Conservation (phyloP, 768 basidiomycete species). For the Boletales sp. region DNA sequence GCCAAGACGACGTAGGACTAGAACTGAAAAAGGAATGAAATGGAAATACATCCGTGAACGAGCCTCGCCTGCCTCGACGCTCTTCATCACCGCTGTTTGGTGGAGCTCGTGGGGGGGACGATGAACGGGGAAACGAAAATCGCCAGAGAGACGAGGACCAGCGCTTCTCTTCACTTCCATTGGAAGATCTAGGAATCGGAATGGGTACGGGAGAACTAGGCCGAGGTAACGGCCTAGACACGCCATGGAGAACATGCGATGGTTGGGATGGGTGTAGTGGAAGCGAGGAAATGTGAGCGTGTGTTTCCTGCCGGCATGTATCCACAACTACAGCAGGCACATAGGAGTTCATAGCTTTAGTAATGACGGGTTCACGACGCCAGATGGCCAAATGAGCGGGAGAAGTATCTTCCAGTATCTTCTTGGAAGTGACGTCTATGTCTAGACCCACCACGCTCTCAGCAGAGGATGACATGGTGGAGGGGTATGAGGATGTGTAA, state of each 20-base stretch:
- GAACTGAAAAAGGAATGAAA: constrained; percentile 36
- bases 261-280: constrained; percentile 12
- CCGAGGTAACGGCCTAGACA: constrained; percentile 18
- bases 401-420: constrained; percentile 28
- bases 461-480: constrained; percentile 38
- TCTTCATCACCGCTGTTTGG: constrained; percentile 20
- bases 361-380: constrained; percentile 27
- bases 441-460: constrained; percentile 33
- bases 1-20: constrained; percentile 31
- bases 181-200: constrained; percentile 25
- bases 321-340: constrained; percentile 27
- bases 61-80: constrained; percentile 27
- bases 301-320: constrained; percentile 24
- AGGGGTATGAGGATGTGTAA: constrained; percentile 47
- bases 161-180: constrained; percentile 30
- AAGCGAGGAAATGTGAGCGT: constrained; percentile 4
- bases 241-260: constrained; percentile 5
- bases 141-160: constrained; percentile 35
- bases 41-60: constrained; percentile 43
- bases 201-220: constrained; percentile 30
- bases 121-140: constrained; percentile 32
- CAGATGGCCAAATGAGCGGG: constrained; percentile 30
- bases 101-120: constrained; percentile 26
- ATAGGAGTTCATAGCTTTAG: constrained; percentile 24
- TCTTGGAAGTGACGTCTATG: constrained; percentile 29